These are phyloP conservation scores for Polyporus arcularius DNA, from an alignment of 768 basidiomycete genomes.

Conservation along the genomic window DNA sequence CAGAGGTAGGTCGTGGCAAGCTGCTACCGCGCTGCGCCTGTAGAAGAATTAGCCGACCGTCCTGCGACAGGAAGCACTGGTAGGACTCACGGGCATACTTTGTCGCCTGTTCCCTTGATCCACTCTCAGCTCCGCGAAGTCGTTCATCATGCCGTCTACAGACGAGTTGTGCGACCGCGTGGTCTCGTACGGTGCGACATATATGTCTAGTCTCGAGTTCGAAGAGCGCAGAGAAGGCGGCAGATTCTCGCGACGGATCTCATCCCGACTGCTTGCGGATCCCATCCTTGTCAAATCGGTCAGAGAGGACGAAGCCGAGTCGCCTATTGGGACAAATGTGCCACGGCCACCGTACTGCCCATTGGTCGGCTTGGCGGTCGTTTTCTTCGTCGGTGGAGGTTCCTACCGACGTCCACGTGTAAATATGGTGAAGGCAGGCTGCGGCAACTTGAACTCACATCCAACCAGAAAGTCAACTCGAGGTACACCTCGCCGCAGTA, in stretches of 20 bases:
- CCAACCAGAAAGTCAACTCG: slow-evolving; percentile 96
- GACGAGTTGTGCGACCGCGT: slow-evolving; percentile 34
- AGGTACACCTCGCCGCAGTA: slow-evolving; percentile 96
- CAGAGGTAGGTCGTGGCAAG: slow-evolving; percentile 31
- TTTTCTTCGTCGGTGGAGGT: slow-evolving; percentile 74
- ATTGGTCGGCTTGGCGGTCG: slow-evolving; percentile 43
- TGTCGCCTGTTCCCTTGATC: slow-evolving; percentile 26
- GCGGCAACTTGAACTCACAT: slow-evolving; percentile 49
- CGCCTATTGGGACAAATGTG: slow-evolving; percentile 56
- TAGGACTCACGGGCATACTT: slow-evolving; percentile 25
- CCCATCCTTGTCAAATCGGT: slow-evolving; percentile 5
- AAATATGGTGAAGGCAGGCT: neutral
- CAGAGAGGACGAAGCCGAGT: slow-evolving; percentile 26
- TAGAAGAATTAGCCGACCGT: neutral
- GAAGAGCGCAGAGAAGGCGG: slow-evolving; percentile 66
- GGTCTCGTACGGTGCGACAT: slow-evolving; percentile 74
- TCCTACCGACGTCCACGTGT: slow-evolving; percentile 46
- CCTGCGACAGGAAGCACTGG: neutral
- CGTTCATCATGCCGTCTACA: slow-evolving; percentile 58
- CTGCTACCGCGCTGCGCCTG: slow-evolving; percentile 11
- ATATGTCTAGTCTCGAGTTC: slow-evolving; percentile 65
- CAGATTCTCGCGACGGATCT: slow-evolving; percentile 48
- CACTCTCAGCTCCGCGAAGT: slow-evolving; percentile 68
- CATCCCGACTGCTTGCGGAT: slow-evolving; percentile 24
- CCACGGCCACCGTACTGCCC: slow-evolving; percentile 79